Base-by-base conservation (phyloP, 768 basidiomycete species). In the Termitomyces sp. region DNA sequence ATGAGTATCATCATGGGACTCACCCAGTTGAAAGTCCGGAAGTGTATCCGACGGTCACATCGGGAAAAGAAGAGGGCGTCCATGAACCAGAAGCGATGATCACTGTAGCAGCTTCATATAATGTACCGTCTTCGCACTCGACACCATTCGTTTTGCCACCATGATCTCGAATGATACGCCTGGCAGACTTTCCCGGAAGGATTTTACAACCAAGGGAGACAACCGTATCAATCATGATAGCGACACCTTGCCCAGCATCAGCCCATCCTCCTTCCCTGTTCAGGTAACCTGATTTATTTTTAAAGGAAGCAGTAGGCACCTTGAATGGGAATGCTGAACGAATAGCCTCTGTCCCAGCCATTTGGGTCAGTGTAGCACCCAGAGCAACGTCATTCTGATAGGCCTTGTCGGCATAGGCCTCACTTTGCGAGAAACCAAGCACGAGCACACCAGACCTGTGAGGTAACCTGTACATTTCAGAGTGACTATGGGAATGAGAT, bases 241-340 rank as follows among this genome's bases (percentile, higher is more conserved):
- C 63, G 9, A 93, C 64, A 3, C 87, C 91, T 64, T 86, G 80
- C 1, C 78, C 75, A 1, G 94, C 91, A 64, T 87, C 77, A 2
- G 83, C 91, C 94, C 94, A 98, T 14, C 94, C 94, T 1, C 88
- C 83, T 38, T 89, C 85, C 8, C 72, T 73, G 64, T 94, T 96
- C 45, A 88, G 62, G 65, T 89, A 95, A 1, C 87, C 91, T 23
- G 68, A 60, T 35, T 65, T 58, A 9, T 69, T 54, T 7, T 72
- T 67, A 54, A 80, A 75, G 14, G 70, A 61, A 8, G 69, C 73
- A 3, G 70, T 65, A 45, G 43, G 62, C 23, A 81, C 75, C 15
- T 62, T 63, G 0, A 68, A 51, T 2, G 85, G 81, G 61, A 89
- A 85, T 6, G 71, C 68, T 14, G 66, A 59, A n/a, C 75, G 78